Conservation (phyloP, 805 yeast genomes). For the Diddensiella transvaalensis region DNA sequence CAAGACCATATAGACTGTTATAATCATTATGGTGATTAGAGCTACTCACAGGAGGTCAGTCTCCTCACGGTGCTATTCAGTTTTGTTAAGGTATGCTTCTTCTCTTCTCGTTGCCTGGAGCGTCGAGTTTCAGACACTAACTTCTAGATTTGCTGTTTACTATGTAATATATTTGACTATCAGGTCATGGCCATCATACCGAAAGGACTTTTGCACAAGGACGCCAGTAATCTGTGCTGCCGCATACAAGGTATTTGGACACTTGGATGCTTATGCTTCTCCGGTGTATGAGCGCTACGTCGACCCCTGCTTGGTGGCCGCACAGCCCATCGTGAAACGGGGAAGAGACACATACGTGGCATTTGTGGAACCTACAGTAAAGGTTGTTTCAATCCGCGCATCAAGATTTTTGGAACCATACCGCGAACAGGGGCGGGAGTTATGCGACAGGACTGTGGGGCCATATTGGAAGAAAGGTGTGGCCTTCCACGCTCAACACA, state of each 20-base stretch:
- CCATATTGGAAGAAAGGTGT: conserved; percentile 9
- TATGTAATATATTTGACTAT: conserved; percentile 24
- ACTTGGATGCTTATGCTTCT: conserved; percentile 17
- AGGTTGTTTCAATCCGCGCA: conserved; percentile 2
- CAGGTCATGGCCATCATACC: conserved; percentile 27
- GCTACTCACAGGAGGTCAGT: background rate
- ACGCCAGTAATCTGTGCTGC: conserved; percentile 23
- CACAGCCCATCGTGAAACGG: conserved; percentile 13
- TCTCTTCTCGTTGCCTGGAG: background rate
- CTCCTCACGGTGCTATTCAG: background rate
- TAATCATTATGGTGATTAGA: conserved; percentile 9
- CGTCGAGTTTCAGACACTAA: background rate
- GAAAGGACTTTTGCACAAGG: conserved; percentile 10
- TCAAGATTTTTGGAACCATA: conserved; percentile 16
- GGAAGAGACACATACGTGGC: conserved; percentile 10
- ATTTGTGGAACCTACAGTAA: conserved; percentile 14
- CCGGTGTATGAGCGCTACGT: conserved; percentile 19
- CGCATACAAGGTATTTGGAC: conserved; percentile 18
- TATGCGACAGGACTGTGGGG: conserved; percentile 10
- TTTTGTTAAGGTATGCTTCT: conserved; percentile 3
- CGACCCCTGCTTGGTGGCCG: conserved; percentile 13
- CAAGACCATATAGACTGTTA: too few relatives aligned
- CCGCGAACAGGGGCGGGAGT: conserved; percentile 8
- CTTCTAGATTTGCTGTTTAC: conserved; percentile 25
- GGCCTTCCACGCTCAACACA: background rate